Base-by-base conservation (phyloP, 2,329 filamentous ascomycete genomes). In the Monosporascus sp. region DNA sequence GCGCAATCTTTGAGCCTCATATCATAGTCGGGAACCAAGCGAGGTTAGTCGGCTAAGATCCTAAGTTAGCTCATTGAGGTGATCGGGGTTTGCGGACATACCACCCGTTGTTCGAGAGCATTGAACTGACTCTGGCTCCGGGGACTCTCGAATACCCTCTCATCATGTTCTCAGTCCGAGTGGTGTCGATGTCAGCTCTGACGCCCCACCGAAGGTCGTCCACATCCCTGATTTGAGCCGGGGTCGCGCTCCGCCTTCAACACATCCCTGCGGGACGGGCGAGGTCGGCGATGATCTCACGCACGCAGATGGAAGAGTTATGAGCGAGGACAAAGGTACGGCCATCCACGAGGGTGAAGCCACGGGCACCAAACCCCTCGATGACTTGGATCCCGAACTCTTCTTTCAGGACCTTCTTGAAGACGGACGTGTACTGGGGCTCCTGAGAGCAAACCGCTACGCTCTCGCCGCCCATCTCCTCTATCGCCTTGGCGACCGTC, bases 201-300 rank as follows among this genome's bases (percentile, higher is more conserved):
- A 27, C 26, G 26, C 3, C 26, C 26, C 26, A 27, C 8, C 26
- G 26, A 27, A 27, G 26, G 26, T 27, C 26, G 7, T 27, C 26
- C 26, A 27, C 9, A 27, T 27, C 9, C 26, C 26, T 7, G 26
- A 9, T 27, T 27, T 9, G 26, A 27, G 26, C 2, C 26, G 26
- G 26, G 26, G 26, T 27, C 26, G 26, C 26, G 26, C 26, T 27
- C 26, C 7, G 37, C 9, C 24, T 41, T 58, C 58, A 59, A 11
- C 40, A 55, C 47, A 64, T 52, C 8, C 52, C 44, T 1, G 55
- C 56, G 0, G 62, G 60, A 11, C 56, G 35, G 0, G 52, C 53
- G 2, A 61, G n/a, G 14, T 62, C 60, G 2, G 55, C 57, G 3
- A 63, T 43, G 17, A 62, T 49, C 37, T 58, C 49, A 1, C 58